Base-by-base conservation (phyloP, 78 protist genomes). In the Dictyostelium capitatum region DNA sequence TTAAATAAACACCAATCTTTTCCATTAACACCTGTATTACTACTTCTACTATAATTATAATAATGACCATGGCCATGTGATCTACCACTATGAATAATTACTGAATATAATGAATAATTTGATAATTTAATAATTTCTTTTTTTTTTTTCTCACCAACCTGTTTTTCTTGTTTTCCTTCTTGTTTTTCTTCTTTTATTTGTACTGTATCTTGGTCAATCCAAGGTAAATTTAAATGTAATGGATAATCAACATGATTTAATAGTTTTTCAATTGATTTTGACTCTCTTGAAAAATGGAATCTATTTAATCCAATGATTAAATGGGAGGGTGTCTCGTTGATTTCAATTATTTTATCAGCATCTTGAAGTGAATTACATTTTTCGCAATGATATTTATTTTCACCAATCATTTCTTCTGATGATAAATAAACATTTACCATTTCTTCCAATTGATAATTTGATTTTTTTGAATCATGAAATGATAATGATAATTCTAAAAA, bases 1-100 rank as follows among this genome's bases (percentile, higher is more conserved):
- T 82, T 82, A 51, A 82, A 70, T 6, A 67, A 25, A 82, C 90
- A 82, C 90, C 90, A 82, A 82, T 82, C 90, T 62, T 43, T 80
- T 8, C 25, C 25, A 23, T 4, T 67, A 59, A 1, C 19, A 23
- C 43, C 7, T 8, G 9, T 41, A 5, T 3, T 67, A 46, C 72
- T 80, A 4, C 64, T 10, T 37, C 57, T 53, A 9, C 80, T 43
- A 70, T 82, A 82, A 11, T 25, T 70, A 53, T 48, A 82, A 41
- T 82, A 82, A 47, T 82, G 90, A n/a, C 90, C 90, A 37, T 67
- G 54, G 1, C 46, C 19, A 6, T 30, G 48, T 6, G 79, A 48
- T 53, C 54, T 50, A n/a, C 90, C 90, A 50, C 70, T 48, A 51
- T 82, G 90, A 17, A 82, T 67, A 3, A 82, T 82, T 4, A 82